Base-by-base conservation (phyloP, 805 yeast genomes). In the Tetrapisispora fleetii region DNA sequence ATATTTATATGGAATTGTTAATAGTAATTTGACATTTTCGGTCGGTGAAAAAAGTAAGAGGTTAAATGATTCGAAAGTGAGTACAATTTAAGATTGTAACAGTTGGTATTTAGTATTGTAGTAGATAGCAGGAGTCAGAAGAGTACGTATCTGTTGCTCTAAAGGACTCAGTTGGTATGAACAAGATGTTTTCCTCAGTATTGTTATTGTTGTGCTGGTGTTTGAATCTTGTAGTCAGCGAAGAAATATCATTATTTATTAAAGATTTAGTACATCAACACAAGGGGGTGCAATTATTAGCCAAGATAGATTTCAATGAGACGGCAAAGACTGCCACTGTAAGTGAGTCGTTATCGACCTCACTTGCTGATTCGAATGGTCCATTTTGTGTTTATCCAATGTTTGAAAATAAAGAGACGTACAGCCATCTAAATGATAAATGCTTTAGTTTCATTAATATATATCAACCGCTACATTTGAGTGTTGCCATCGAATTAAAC, bases 401-500 rank as follows among this genome's bases (percentile, higher is more conserved):
- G 30, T 44, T 44, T 21, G 3, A 21, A 16, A 18, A 19, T 13
- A 5, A 3, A 2, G 14, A 22, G 4, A 19, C 9, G 5, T 17
- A 33, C 17, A n/a, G 16, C 10, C 38, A 43, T n/a, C 22, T 41
- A 32, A 17, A 43, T 17, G 24, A 36, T 22, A 24, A 35, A 6
- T 64, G 68, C 50, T 62, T 64, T 47, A 49, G 58, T 38, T 56
- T 52, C 39, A 24, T 57, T 30, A 54, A 58, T 40, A 48, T 62
- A 17, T 41, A 45, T n/a, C 24, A 28, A 21, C 63, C 63, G n/a
- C 43, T 60, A 19, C 55, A 54, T 30, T 62, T 59, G 43, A 54
- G 56, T n/a, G 48, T 64, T 7, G 45, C 49, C 16, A 39, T 58
- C 27, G 58, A 60, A 30, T 30, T 54, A 11, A 47, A 51, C 32